Evolutionary conservation across 1,139 yeast species (phyloP).

Genomic region (Blastobotrys ciferrii): DNA sequence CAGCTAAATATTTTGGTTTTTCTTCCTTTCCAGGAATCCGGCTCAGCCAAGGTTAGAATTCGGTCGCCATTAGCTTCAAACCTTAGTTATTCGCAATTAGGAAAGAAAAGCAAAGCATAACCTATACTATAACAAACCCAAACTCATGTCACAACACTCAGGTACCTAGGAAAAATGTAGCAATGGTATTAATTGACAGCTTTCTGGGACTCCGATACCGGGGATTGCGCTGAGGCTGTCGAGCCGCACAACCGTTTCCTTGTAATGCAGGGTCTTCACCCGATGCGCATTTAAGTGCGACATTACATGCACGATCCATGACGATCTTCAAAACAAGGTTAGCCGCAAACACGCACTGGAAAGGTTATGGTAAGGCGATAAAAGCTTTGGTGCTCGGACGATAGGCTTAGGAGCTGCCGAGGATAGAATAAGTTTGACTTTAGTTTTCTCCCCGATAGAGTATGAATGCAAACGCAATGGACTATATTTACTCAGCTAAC

Average conservation of each 20-base stretch:
- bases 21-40: background rate
- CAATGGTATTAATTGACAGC: background rate
- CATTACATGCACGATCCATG: background rate
- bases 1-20: background rate
- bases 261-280: background rate
- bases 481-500: too few species aligned
- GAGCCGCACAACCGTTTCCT: background rate
- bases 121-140: too few species aligned
- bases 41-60: background rate
- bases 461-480: too few species aligned
- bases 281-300: background rate
- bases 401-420: background rate
- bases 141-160: too few species aligned
- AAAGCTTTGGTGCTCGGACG: background rate
- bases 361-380: too few species aligned
- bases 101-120: background rate
- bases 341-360: background rate
- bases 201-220: background rate
- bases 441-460: too few species aligned
- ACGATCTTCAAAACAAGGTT: background rate
- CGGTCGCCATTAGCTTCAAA: background rate
- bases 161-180: too few species aligned
- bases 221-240: background rate
- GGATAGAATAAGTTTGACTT: background rate
- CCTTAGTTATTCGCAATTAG: background rate